A percentile compares a stretch with the other conserved stretches of the same genome.
Evolutionary conservation across 371 early-diverging fungal species (phyloP).

Genomic region (Parasitella parasitica): DNA sequence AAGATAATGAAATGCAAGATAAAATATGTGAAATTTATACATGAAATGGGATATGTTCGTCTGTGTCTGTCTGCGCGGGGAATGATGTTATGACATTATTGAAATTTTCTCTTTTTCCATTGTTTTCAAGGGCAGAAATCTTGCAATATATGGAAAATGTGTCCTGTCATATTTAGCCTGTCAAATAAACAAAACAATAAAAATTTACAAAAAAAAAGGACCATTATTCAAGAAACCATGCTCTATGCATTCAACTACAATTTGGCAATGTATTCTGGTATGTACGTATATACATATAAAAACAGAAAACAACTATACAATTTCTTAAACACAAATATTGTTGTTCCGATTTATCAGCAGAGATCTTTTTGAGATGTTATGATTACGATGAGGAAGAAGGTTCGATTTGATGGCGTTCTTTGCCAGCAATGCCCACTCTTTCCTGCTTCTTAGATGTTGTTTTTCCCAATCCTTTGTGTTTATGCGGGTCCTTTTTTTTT

Average conservation of each 20-base stretch:
- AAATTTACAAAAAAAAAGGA: neutral
- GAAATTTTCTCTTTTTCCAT: conserved; percentile 9
- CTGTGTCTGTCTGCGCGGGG: conserved; percentile 21
- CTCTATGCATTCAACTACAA: too few relatives aligned
- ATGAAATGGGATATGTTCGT: neutral
- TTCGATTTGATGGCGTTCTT: conserved; percentile 19
- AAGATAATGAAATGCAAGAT: conserved; percentile 12
- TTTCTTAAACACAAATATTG: neutral
- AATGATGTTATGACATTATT: conserved; percentile 19
- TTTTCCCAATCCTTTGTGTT: conserved; percentile 48
- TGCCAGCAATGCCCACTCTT: conserved; percentile 51
- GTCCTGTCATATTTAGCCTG: too few relatives aligned
- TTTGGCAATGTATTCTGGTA: too few relatives aligned
- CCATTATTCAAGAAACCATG: neutral
- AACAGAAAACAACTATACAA: neutral
- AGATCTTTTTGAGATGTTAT: too few relatives aligned
- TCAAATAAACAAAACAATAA: neutral
- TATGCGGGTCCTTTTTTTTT: conserved; percentile 41
- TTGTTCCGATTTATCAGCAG: neutral
- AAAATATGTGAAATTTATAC: conserved; percentile 3
- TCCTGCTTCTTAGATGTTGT: conserved; percentile 58
- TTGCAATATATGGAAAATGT: neutral
- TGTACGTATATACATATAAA: too few relatives aligned
- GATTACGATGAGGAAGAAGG: neutral
- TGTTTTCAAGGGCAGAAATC: conserved; percentile 8